Conservation (phyloP, 192 early-diverging fungal genomes). For the Allomyces javanicus region DNA sequence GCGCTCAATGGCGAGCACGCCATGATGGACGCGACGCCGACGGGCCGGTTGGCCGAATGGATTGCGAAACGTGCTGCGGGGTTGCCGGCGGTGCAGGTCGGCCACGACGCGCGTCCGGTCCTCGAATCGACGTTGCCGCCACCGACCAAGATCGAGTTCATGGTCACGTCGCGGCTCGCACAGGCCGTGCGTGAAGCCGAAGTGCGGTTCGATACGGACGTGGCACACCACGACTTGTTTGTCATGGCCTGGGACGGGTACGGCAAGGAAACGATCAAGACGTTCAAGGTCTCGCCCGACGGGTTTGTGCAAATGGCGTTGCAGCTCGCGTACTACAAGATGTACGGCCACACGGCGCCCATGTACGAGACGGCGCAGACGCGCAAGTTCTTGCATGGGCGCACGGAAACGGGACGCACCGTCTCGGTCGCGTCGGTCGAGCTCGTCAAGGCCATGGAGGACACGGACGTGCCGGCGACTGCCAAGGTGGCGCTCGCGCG, state of each 20-base stretch:
- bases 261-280: constrained; percentile 59
- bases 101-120: too few species aligned
- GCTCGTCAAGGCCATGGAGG: constrained; percentile 47
- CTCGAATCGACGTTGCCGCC: too few species aligned
- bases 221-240: constrained; percentile 35
- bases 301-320: constrained; percentile 73
- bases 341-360: constrained; percentile 36
- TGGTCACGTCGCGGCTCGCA: too few species aligned
- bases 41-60: too few species aligned
- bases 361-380: constrained; percentile 78
- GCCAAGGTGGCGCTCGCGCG: constrained; percentile 20
- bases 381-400: constrained; percentile 55
- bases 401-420: constrained; percentile 72
- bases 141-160: too few species aligned
- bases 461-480: constrained; percentile 17
- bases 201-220: constrained; percentile 20
- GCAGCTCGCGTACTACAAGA: constrained; percentile 63
- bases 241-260: constrained; percentile 47
- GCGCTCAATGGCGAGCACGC: constrained; percentile 67
- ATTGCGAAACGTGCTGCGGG: too few species aligned
- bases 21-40: constrained; percentile 32
- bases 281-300: constrained; percentile 42
- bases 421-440: constrained; percentile 43
- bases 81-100: too few species aligned
- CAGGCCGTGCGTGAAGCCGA: constrained; percentile 25